Evolutionary conservation across 106 monocot genomes (phyloP).

Genomic region (Phalaenopsis equestris): DNA sequence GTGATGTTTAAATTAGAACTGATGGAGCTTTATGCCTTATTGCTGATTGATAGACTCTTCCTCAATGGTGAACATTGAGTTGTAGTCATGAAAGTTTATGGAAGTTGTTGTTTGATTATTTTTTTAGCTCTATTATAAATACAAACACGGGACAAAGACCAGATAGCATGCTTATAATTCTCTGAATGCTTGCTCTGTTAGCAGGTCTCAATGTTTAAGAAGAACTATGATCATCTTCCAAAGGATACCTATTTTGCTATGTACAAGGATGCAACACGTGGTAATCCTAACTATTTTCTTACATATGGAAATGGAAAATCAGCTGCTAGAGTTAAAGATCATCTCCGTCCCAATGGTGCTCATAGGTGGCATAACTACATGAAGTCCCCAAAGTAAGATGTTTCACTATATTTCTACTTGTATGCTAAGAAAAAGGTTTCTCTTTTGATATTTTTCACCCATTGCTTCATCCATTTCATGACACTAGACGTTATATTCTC

Average conservation of each 20-base stretch:
- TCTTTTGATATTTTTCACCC: background rate
- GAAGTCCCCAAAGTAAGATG: slow-evolving; percentile 78
- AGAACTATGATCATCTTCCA: slow-evolving; percentile 93
- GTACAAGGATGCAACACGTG: slow-evolving; percentile 96
- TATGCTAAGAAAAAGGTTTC: background rate
- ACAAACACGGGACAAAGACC: background rate
- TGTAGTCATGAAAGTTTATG: background rate
- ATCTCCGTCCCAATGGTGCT: slow-evolving; percentile 97
- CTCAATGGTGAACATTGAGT: background rate
- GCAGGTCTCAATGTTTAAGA: slow-evolving; percentile 98
- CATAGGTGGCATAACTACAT: slow-evolving; percentile 99
- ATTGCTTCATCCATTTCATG: background rate
- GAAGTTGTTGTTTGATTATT: background rate
- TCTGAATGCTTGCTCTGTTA: background rate
- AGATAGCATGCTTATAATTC: background rate
- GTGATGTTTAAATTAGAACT: background rate
- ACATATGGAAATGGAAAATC: slow-evolving; percentile 99
- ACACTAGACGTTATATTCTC: background rate
- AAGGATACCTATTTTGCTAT: slow-evolving; percentile 87
- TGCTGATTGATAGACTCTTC: background rate
- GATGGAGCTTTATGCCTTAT: background rate
- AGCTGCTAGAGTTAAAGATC: slow-evolving; percentile 84
- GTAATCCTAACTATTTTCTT: slow-evolving; percentile 95
- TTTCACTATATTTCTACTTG: background rate
- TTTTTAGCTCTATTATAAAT: background rate